These are phyloP conservation scores for Hippophae rhamnoides DNA, from an alignment of 306 rosid species.

Conservation along the genomic window DNA sequence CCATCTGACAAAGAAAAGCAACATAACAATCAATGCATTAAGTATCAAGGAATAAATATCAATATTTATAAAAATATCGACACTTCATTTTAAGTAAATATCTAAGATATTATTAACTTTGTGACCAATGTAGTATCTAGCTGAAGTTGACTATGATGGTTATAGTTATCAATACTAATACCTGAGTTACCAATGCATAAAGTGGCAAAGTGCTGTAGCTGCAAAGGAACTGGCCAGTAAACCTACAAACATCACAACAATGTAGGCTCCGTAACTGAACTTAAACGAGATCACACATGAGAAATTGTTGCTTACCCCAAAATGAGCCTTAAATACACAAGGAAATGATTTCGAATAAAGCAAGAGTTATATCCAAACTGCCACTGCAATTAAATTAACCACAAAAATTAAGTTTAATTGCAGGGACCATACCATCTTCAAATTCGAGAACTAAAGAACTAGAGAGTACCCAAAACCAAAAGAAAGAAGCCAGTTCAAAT, in stretches of 20 bases:
- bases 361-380: slow-evolving; percentile 89
- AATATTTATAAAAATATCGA: neutral
- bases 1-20: slow-evolving; percentile 54
- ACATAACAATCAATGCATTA: neutral
- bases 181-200: slow-evolving; percentile 97
- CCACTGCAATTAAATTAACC: slow-evolving; percentile 59
- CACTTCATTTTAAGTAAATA: too few species aligned
- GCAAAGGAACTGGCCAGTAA: slow-evolving; percentile 87
- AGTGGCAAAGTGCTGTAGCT: slow-evolving; percentile 97
- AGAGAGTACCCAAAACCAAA: slow-evolving; percentile 94
- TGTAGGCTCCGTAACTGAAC: slow-evolving; percentile 1
- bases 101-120: too few species aligned
- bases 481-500: slow-evolving; percentile 92
- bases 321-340: slow-evolving; percentile 72
- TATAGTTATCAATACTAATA: slow-evolving; percentile 5
- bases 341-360: slow-evolving; percentile 62
- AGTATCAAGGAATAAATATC: neutral
- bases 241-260: slow-evolving; percentile 33
- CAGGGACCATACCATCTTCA: neutral
- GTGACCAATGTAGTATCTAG: too few species aligned
- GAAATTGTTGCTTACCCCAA: slow-evolving; percentile 63
- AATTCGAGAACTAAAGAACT: too few species aligned
- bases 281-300: neutral
- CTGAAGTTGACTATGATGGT: too few species aligned
- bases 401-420: slow-evolving; percentile 19